These are phyloP conservation scores for Chalaropsis thielavioides DNA, from an alignment of 2,329 filamentous ascomycete genomes.

Conservation along the genomic window DNA sequence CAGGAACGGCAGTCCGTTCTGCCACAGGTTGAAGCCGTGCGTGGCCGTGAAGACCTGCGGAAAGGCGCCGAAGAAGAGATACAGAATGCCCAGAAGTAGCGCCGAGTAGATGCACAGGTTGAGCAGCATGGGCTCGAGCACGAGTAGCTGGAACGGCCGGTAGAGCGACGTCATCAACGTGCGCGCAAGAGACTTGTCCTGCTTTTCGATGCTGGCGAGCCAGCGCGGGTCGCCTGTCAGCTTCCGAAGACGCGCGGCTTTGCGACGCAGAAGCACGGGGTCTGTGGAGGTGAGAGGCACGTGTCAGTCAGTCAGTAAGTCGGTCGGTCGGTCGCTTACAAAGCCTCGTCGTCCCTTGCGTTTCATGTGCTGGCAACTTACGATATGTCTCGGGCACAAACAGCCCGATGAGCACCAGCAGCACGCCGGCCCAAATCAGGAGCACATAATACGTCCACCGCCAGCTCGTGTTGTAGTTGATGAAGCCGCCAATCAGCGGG, in stretches of 20 bases:
- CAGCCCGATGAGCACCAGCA: slow-evolving; percentile 49
- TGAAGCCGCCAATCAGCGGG: slow-evolving; percentile 59
- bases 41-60: slow-evolving; percentile 60
- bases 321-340: too few relatives aligned
- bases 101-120: slow-evolving; percentile 71
- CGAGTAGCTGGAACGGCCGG: slow-evolving; percentile 64
- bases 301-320: background rate
- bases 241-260: slow-evolving; percentile 54
- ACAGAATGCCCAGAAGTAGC: slow-evolving; percentile 73
- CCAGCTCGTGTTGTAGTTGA: slow-evolving; percentile 62
- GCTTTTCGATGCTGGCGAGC: slow-evolving; percentile 62
- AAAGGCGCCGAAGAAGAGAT: slow-evolving; percentile 85
- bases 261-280: slow-evolving; percentile 55
- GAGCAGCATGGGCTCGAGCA: slow-evolving; percentile 74
- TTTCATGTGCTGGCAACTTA: slow-evolving; percentile 24
- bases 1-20: slow-evolving; percentile 66
- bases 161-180: slow-evolving; percentile 46
- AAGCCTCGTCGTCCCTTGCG: too few relatives aligned
- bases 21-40: slow-evolving; percentile 64
- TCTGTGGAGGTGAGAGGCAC: slow-evolving; percentile 31
- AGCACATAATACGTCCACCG: slow-evolving; percentile 75
- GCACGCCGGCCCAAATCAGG: slow-evolving; percentile 61
- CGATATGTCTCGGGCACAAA: slow-evolving; percentile 81
- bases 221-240: slow-evolving; percentile 67
- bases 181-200: slow-evolving; percentile 48